Evolutionary conservation across 208 protist species (phyloP), one percentile per base, ranked within the genome.

Genomic region (Crithidia thermophila): DNA sequence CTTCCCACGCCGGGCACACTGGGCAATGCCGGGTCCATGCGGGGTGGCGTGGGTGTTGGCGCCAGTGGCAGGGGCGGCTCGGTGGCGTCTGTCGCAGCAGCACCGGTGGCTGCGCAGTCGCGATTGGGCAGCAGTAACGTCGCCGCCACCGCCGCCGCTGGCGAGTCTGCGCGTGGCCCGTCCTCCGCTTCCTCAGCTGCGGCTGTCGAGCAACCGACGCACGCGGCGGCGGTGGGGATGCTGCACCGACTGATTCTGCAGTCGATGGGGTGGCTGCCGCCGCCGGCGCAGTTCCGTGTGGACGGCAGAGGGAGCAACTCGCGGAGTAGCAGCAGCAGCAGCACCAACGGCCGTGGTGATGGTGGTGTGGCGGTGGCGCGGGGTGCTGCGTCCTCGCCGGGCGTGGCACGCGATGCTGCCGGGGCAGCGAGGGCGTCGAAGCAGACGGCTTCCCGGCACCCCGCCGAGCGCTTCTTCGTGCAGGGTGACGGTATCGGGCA

Each of bases 401-500:
- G 10, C n/a, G 5, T 8, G 9, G 21, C n/a, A 30, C 46, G 28
- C 40, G 16, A 18, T 18, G 30, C 46, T 20, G 11, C 21, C 33
- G n/a, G n/a, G n/a, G n/a, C n/a, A n/a, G n/a, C n/a, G n/a, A n/a
- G n/a, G n/a, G n/a, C n/a, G n/a, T n/a, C n/a, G n/a, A n/a, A n/a
- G n/a, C n/a, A n/a, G n/a, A n/a, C n/a, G n/a, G n/a, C n/a, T n/a
- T n/a, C n/a, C n/a, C 46, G 18, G 20, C 59, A 68, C 30, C 56
- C 62, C 3, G 64, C 52, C n/a, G 64, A 65, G 39, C 8, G 21
- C 20, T 61, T 70, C 56, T 84, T 87, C 49, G 62, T 79, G 4
- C 63, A 78, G 30, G 82, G 71, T 28, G 90, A 95, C 51, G 74
- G 71, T 36, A 51, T 95, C 31, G 84, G 76, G 21, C 62, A 80